Conservation (phyloP, 768 basidiomycete genomes). For the Boletus patriciae region DNA sequence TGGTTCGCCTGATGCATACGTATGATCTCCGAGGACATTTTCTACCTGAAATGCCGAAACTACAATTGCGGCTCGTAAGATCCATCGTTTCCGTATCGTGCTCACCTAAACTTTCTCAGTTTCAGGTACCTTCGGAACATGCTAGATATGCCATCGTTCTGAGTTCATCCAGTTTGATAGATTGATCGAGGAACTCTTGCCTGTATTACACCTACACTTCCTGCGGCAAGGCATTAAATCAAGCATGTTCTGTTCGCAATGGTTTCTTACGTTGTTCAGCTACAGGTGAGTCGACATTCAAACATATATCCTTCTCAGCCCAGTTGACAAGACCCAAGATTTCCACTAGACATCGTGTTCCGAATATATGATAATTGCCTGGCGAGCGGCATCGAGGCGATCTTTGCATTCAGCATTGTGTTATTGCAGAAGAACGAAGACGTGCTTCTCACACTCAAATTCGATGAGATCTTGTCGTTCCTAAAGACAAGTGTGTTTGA, state of each 20-base stretch:
- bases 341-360: slow-evolving; percentile 91
- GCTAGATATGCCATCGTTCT: slow-evolving; percentile 12
- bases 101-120: slow-evolving; percentile 39
- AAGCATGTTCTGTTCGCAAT: slow-evolving; percentile 98
- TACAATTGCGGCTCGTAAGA: slow-evolving; percentile 86
- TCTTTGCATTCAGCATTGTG: slow-evolving; percentile 91
- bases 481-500: slow-evolving; percentile 83
- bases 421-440: slow-evolving; percentile 89
- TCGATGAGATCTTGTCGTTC: slow-evolving; percentile 87
- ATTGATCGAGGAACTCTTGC: slow-evolving; percentile 86
- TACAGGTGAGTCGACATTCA: slow-evolving; percentile 61
- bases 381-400: slow-evolving; percentile 95
- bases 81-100: background rate
- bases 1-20: slow-evolving; percentile 93
- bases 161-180: slow-evolving; percentile 75
- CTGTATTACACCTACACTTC: slow-evolving; percentile 91
- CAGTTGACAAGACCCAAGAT: slow-evolving; percentile 46
- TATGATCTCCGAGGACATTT: slow-evolving; percentile 97
- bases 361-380: slow-evolving; percentile 96
- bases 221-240: slow-evolving; percentile 93
- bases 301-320: background rate
- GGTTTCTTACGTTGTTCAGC: slow-evolving; percentile 97
- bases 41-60: slow-evolving; percentile 98
- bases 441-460: slow-evolving; percentile 72
- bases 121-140: slow-evolving; percentile 49